phyloP scores from a whole-genome alignment of 1,284 basidiomycete species.

The Melampsora medusae region DNA sequence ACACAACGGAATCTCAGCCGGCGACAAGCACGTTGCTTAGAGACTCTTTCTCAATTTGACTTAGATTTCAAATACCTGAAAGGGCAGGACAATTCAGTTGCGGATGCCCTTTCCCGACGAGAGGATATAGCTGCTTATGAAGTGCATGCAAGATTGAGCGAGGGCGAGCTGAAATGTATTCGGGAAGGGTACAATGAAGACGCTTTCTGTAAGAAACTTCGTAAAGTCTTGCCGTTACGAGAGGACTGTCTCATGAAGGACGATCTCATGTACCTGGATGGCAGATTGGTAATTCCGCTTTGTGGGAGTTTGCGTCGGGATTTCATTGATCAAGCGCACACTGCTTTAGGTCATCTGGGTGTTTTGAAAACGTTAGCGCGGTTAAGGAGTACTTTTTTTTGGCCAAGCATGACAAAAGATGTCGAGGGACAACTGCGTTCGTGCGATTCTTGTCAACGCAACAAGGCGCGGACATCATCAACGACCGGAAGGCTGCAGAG shows the following conservation, averaged over 20 bases:
- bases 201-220: background rate
- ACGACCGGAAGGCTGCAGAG: background rate
- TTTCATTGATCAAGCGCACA: background rate
- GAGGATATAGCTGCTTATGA: too few relatives aligned
- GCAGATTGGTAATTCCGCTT: background rate
- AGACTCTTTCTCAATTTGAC: too few relatives aligned
- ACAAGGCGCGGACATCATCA: background rate
- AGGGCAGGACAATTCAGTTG: background rate
- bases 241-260: background rate
- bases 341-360: background rate
- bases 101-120: constrained; percentile 1
- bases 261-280: background rate
- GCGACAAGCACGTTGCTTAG: too few relatives aligned
- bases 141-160: background rate
- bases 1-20: too few relatives aligned
- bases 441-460: constrained; percentile 4
- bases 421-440: background rate
- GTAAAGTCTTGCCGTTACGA: constrained; percentile 3
- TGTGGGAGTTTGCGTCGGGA: background rate
- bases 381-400: background rate
- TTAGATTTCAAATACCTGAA: too few relatives aligned
- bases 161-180: background rate
- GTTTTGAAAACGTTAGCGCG: background rate
- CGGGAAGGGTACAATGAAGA: background rate
- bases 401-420: background rate